phyloP scores from a whole-genome alignment of 495 filamentous ascomycete genomes.

The Penicillium angulare region DNA sequence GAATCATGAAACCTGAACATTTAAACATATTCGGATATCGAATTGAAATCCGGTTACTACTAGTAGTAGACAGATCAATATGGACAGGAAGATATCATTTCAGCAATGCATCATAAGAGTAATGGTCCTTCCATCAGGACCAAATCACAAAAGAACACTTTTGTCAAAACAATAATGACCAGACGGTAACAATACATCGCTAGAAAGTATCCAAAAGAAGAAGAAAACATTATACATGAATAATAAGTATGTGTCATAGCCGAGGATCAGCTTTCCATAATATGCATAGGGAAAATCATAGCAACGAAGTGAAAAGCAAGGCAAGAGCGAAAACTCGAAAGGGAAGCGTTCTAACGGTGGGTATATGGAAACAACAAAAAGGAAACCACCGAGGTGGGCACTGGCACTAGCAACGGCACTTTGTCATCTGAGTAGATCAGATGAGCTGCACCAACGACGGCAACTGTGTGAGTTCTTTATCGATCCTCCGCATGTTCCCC shows the following conservation, averaged over 20 bases:
- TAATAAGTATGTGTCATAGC: conserved; percentile 12
- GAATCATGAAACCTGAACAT: too few species aligned
- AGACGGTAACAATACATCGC: conserved; percentile 5
- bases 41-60: too few species aligned
- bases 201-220: not conserved
- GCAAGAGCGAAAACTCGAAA: not conserved
- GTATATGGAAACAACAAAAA: conserved; percentile 3
- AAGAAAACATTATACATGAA: conserved; percentile 24
- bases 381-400: not conserved
- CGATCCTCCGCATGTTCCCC: conserved; percentile 28
- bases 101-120: conserved; percentile 18
- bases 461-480: conserved; percentile 2
- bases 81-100: not conserved
- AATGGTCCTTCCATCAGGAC: conserved; percentile 7
- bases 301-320: not conserved
- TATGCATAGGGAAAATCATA: not conserved
- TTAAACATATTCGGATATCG: too few species aligned
- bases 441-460: not conserved
- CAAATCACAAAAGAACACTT: conserved; percentile 11
- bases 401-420: too few species aligned
- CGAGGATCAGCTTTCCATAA: conserved; percentile 11
- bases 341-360: not conserved
- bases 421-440: too few species aligned
- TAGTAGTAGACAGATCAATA: not conserved
- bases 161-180: conserved; percentile 4